A percentile compares a stretch with the other conserved stretches of the same genome.
These are phyloP conservation scores for Lentinus polychrous DNA, from an alignment of 1,284 basidiomycete genomes.

Conservation along the genomic window DNA sequence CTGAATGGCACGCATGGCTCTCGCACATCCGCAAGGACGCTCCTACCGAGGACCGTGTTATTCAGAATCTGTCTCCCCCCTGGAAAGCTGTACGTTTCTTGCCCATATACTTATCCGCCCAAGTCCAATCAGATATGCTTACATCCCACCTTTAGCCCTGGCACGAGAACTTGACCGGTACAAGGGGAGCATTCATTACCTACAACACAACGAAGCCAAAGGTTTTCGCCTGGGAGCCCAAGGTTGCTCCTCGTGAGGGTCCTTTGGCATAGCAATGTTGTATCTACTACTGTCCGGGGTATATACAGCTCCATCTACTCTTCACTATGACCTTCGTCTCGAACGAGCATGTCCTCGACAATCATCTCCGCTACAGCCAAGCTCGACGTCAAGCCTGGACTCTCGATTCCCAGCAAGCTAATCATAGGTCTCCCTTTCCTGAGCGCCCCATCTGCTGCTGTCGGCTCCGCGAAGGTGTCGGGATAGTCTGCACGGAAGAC, in stretches of 20 bases:
- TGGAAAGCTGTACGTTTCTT: conserved; percentile 74
- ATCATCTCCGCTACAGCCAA: conserved; percentile 71
- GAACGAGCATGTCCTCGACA: conserved; percentile 48
- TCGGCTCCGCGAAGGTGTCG: conserved; percentile 19
- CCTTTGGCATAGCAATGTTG: conserved; percentile 10
- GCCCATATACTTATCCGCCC: neutral
- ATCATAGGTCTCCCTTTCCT: conserved; percentile 48
- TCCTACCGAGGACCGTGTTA: conserved; percentile 67
- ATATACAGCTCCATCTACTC: conserved; percentile 5
- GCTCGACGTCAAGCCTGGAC: conserved; percentile 69
- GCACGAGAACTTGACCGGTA: conserved; percentile 86
- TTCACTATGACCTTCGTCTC: conserved; percentile 13
- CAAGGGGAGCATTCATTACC: conserved; percentile 78
- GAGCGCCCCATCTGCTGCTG: conserved; percentile 11
- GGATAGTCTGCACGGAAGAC: conserved; percentile 51
- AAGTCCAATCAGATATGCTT: neutral
- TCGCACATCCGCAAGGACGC: conserved; percentile 82
- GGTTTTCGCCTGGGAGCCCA: conserved; percentile 79
- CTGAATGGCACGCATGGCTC: conserved; percentile 95
- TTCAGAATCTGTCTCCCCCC: conserved; percentile 61
- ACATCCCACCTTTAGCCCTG: conserved; percentile 46
- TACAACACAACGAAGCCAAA: conserved; percentile 87
- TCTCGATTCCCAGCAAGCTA: conserved; percentile 72
- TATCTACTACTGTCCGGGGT: neutral
- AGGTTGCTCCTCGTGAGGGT: conserved; percentile 43